A percentile compares a stretch with the other conserved stretches of the same genome.
Conservation (phyloP, 352 stramenopile species). For the Thalassiosira hispida region DNA sequence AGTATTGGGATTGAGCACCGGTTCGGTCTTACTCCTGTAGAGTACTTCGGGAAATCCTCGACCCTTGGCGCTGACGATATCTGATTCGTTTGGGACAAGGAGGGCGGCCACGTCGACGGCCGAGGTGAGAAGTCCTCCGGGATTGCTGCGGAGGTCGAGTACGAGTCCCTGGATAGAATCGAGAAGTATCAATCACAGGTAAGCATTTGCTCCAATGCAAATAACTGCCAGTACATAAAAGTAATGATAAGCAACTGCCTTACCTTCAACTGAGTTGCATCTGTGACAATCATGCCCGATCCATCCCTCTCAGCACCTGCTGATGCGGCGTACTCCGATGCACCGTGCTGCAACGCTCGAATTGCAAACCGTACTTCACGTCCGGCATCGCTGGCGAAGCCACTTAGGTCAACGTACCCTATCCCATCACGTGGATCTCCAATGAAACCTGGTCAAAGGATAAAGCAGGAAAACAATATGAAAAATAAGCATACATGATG, state of each 20-base stretch:
- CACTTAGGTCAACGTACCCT: slow-evolving; percentile 86
- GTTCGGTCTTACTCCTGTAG: slow-evolving; percentile 83
- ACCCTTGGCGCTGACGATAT: slow-evolving; percentile 87
- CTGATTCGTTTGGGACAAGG: slow-evolving; percentile 86
- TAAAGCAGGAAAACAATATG: neutral
- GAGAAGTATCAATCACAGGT: neutral
- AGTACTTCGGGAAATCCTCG: slow-evolving; percentile 84
- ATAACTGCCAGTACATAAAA: too few species aligned
- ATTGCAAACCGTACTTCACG: slow-evolving; percentile 81
- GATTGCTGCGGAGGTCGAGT: slow-evolving; percentile 88
- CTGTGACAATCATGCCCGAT: slow-evolving; percentile 1
- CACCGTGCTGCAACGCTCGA: slow-evolving; percentile 66
- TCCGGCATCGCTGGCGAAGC: slow-evolving; percentile 84
- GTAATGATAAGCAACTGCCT: too few species aligned
- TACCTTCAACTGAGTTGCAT: slow-evolving; percentile 59
- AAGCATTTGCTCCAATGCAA: slow-evolving; percentile 14
- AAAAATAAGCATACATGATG: neutral
- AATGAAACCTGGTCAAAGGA: slow-evolving; percentile 75
- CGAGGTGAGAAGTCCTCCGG: slow-evolving; percentile 86
- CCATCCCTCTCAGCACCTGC: neutral
- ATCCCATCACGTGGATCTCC: slow-evolving; percentile 85
- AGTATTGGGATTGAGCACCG: slow-evolving; percentile 75
- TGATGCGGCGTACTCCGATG: slow-evolving; percentile 51
- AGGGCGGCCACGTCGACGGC: slow-evolving; percentile 87
- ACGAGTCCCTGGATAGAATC: slow-evolving; percentile 79